A percentile compares a stretch with the other conserved stretches of the same genome.
phyloP scores from a whole-genome alignment of 139 green algal genomes.

The Chlorella sp. region DNA sequence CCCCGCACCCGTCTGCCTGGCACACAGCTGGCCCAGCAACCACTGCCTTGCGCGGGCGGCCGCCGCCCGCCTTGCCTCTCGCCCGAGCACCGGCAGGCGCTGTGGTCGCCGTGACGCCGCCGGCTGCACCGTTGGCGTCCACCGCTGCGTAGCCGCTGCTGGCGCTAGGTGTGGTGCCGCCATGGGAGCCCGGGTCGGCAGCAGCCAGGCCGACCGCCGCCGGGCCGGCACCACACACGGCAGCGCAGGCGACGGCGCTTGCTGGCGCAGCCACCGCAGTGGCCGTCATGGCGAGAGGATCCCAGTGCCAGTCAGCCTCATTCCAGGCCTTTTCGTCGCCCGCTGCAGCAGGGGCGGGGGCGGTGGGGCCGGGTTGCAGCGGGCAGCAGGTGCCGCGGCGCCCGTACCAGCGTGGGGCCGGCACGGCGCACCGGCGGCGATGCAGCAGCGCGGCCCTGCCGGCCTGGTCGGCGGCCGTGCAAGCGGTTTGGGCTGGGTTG shows the following conservation, averaged over 20 bases:
- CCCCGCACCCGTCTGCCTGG: constrained; percentile 44
- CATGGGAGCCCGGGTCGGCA: no score
- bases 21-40: neutral
- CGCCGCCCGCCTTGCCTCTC: neutral
- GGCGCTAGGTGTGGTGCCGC: neutral
- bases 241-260: no score
- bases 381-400: no score
- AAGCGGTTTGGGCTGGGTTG: no score
- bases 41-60: neutral
- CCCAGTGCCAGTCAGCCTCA: constrained; percentile 28
- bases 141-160: neutral
- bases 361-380: no score
- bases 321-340: constrained; percentile 5
- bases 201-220: no score
- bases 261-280: neutral
- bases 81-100: neutral
- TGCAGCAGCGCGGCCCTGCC: no score
- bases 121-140: neutral
- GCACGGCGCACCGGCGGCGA: no score
- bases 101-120: neutral
- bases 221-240: no score
- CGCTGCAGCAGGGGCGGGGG: no score
- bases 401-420: no score
- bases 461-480: no score
- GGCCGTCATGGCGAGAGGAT: constrained; percentile 12